Conservation (phyloP, 2,329 filamentous ascomycete genomes). For the Aspergillus amoenus region DNA sequence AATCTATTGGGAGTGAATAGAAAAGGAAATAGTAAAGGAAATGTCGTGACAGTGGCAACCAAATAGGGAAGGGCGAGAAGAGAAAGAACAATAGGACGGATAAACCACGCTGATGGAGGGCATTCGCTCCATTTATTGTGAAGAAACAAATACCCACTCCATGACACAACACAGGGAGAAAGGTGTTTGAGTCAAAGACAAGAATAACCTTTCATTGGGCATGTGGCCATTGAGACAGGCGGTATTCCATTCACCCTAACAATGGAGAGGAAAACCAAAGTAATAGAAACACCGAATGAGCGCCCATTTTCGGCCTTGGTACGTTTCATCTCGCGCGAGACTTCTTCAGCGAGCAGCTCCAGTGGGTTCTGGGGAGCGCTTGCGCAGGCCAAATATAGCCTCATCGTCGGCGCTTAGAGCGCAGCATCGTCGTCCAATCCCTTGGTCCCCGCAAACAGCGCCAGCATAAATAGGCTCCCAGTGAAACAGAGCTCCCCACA, state of each 20-base stretch:
- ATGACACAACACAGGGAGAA: constrained; percentile 2
- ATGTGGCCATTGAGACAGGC: constrained; percentile 2
- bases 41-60: constrained; percentile 1
- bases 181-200: constrained; percentile 6
- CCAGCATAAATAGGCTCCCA: constrained; percentile 1
- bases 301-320: not conserved
- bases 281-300: not conserved
- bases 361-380: constrained; percentile 22
- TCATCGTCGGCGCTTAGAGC: constrained; percentile 28
- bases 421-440: constrained; percentile 25
- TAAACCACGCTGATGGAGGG: not conserved
- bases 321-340: constrained; percentile 28
- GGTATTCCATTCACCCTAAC: not conserved
- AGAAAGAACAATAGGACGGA: constrained; percentile 13
- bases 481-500: constrained; percentile 2
- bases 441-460: not conserved
- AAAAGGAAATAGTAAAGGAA: constrained; percentile 19
- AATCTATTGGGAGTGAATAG: constrained; percentile 18
- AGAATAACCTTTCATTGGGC: constrained; percentile 9
- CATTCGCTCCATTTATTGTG: constrained; percentile 7
- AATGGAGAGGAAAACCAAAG: constrained; percentile 1
- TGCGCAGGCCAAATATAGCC: constrained; percentile 27
- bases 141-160: not conserved
- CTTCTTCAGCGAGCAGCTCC: constrained; percentile 14
- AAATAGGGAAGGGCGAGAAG: constrained; percentile 21